These are phyloP conservation scores for Houttuynia cordata DNA, from an alignment of 164 flowering plant genomes.

Conservation along the genomic window DNA sequence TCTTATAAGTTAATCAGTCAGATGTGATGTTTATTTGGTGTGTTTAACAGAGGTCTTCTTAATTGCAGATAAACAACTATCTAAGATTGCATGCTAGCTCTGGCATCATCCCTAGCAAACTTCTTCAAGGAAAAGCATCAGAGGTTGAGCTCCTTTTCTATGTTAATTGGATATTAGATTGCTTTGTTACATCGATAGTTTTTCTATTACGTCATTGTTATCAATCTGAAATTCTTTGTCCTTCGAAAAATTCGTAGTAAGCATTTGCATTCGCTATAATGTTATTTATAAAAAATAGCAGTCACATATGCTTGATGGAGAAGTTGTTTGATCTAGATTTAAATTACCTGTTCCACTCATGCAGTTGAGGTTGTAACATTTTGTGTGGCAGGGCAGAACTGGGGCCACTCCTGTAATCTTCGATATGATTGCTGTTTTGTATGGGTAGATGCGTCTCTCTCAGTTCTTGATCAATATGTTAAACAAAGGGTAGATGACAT, in stretches of 20 bases:
- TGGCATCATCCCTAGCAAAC: constrained; percentile 69
- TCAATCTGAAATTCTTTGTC: not conserved
- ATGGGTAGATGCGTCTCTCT: constrained; percentile 76
- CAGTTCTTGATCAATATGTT: constrained; percentile 62
- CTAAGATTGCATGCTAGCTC: constrained; percentile 41
- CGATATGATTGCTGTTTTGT: constrained; percentile 81
- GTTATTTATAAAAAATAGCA: not conserved
- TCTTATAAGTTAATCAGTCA: not conserved
- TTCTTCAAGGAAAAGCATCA: constrained; percentile 47
- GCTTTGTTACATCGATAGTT: not conserved
- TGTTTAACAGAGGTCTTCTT: not conserved
- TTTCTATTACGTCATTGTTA: too few relatives aligned
- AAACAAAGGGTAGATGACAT: constrained; percentile 70
- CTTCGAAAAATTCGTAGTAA: too few relatives aligned
- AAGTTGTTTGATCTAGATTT: too few relatives aligned
- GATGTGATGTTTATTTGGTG: not conserved
- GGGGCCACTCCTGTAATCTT: constrained; percentile 66
- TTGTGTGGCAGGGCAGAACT: constrained; percentile 91
- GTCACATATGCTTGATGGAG: not conserved
- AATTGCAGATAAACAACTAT: constrained; percentile 65
- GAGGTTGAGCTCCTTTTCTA: constrained; percentile 26
- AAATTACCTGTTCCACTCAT: not conserved
- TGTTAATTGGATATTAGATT: too few relatives aligned
- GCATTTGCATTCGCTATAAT: not conserved
- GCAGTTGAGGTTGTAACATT: constrained; percentile 12